A percentile compares a stretch with the other conserved stretches of the same genome.
Conservation (phyloP, 371 early-diverging fungal genomes). For the Synchytrium microbalum region DNA sequence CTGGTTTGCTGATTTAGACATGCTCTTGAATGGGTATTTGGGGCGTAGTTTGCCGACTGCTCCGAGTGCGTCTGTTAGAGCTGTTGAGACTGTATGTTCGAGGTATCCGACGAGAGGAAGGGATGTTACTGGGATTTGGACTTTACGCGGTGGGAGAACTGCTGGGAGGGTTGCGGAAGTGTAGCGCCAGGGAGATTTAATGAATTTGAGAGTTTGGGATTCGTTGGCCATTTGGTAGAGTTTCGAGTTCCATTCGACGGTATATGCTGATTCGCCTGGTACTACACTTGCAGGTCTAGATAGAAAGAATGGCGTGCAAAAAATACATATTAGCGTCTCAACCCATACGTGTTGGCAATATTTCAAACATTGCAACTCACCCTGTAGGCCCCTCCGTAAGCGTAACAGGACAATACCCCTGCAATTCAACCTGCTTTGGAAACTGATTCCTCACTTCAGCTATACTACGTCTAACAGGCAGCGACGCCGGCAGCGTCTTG, state of each 20-base stretch:
- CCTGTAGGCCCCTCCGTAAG: conserved; percentile 27
- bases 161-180: conserved; percentile 26
- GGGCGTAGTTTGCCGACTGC: conserved; percentile 33
- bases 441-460: conserved; percentile 29
- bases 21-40: conserved; percentile 35
- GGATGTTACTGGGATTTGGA: conserved; percentile 22
- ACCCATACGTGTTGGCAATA: neutral
- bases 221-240: conserved; percentile 29
- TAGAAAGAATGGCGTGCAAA: neutral
- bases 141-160: conserved; percentile 37
- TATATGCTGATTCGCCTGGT: conserved; percentile 22
- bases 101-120: conserved; percentile 40
- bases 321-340: neutral
- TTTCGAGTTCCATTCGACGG: conserved; percentile 37
- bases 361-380: conserved; percentile 15
- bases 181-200: conserved; percentile 41
- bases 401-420: conserved; percentile 46
- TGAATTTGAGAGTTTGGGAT: conserved; percentile 28
- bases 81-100: conserved; percentile 36
- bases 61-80: conserved; percentile 27
- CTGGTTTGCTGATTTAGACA: conserved; percentile 33
- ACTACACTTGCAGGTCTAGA: conserved; percentile 20
- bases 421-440: conserved; percentile 38
- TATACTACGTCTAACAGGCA: conserved; percentile 22
- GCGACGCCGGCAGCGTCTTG: conserved; percentile 22